Conservation (phyloP, 495 filamentous ascomycete species). For the Evansstolkia leycettana region DNA sequence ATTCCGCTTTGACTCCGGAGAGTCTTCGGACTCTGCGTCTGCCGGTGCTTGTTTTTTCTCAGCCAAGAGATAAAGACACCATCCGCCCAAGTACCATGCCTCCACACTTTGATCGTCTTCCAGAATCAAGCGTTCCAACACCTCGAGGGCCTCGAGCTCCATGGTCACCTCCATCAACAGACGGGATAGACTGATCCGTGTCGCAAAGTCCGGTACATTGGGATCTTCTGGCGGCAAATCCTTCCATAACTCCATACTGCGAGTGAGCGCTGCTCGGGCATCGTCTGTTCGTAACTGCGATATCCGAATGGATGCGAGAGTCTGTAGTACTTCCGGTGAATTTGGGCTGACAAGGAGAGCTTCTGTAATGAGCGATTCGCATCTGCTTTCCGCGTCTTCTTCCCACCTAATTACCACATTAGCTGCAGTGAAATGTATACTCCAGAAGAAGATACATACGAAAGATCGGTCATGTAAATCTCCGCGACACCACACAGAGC, state of each 20-base stretch:
- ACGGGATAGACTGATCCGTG: slow-evolving; percentile 68
- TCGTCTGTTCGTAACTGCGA: slow-evolving; percentile 70
- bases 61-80: slow-evolving; percentile 69
- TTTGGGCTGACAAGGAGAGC: slow-evolving; percentile 66
- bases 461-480: slow-evolving; percentile 97
- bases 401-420: slow-evolving; percentile 50
- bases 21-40: slow-evolving; percentile 19
- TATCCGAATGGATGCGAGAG: slow-evolving; percentile 83
- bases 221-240: slow-evolving; percentile 52
- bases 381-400: slow-evolving; percentile 70
- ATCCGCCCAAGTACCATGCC: slow-evolving; percentile 93
- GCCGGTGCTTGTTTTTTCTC: slow-evolving; percentile 46
- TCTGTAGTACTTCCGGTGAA: slow-evolving; percentile 77
- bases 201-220: slow-evolving; percentile 68
- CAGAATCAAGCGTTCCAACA: slow-evolving; percentile 66
- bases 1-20: slow-evolving; percentile 21
- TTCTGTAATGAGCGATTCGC: slow-evolving; percentile 77
- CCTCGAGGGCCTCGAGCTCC: slow-evolving; percentile 72
- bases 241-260: slow-evolving; percentile 70
- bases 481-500: slow-evolving; percentile 84
- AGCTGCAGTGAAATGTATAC: not conserved
- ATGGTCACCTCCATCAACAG: slow-evolving; percentile 82
- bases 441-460: slow-evolving; percentile 19
- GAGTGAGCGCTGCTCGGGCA: slow-evolving; percentile 60
- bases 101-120: slow-evolving; percentile 94